These are phyloP conservation scores for Coprinopsis cinerea DNA, from an alignment of 768 basidiomycete species.

Conservation along the genomic window DNA sequence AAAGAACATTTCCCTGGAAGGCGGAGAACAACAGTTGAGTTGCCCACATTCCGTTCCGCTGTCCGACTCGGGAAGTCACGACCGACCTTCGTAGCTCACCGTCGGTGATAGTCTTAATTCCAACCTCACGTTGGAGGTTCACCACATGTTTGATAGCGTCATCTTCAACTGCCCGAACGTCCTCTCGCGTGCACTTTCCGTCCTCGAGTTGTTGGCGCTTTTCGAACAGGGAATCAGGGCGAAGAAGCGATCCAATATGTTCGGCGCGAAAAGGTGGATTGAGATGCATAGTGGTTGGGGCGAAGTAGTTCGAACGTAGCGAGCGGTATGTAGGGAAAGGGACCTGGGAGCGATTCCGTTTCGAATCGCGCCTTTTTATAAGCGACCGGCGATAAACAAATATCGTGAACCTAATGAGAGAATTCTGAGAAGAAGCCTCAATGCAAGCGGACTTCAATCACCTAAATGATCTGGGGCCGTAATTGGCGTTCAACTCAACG, in stretches of 20 bases:
- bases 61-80: background rate
- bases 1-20: slow-evolving; percentile 46
- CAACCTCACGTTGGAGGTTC: slow-evolving; percentile 46
- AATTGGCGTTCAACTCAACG: background rate
- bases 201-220: slow-evolving; percentile 40
- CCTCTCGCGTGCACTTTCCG: slow-evolving; percentile 33
- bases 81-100: slow-evolving; percentile 45
- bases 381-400: background rate
- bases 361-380: background rate
- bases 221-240: slow-evolving; percentile 43
- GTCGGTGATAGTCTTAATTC: slow-evolving; percentile 57
- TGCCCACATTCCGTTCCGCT: background rate
- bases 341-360: slow-evolving; percentile 1
- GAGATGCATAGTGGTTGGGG: slow-evolving; percentile 22
- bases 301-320: slow-evolving; percentile 17
- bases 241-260: slow-evolving; percentile 58
- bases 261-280: slow-evolving; percentile 44
- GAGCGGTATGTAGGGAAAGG: slow-evolving; percentile 5
- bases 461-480: background rate
- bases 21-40: slow-evolving; percentile 3
- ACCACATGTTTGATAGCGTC: slow-evolving; percentile 48
- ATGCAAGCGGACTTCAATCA: background rate
- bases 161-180: slow-evolving; percentile 45
- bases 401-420: slow-evolving; percentile 5
- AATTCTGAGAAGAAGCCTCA: background rate